Evolutionary conservation across 495 filamentous ascomycete genomes (phyloP).

Genomic region (Annulohypoxylon stygium): DNA sequence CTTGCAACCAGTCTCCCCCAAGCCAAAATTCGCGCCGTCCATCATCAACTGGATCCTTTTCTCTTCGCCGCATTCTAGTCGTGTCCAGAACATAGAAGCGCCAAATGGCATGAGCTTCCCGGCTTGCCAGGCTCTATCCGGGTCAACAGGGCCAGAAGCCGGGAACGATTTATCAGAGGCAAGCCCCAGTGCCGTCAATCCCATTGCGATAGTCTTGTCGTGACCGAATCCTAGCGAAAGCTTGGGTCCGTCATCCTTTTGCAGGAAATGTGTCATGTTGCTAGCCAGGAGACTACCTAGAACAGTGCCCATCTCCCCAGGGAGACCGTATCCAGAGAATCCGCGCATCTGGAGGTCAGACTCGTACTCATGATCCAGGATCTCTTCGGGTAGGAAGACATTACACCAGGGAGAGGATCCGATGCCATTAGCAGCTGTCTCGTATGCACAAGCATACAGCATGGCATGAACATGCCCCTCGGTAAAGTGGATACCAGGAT

Average conservation of each 20-base stretch:
- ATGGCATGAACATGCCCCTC: slow-evolving; percentile 29
- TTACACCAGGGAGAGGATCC: slow-evolving; percentile 38
- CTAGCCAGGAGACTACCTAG: slow-evolving; percentile 30
- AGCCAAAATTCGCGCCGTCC: slow-evolving; percentile 35
- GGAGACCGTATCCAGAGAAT: slow-evolving; percentile 32
- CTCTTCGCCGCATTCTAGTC: slow-evolving; percentile 20
- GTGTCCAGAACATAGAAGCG: slow-evolving; percentile 35
- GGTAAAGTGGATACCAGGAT: slow-evolving; percentile 29
- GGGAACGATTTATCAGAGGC: slow-evolving; percentile 31
- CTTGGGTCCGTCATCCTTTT: slow-evolving; percentile 8
- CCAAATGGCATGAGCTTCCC: slow-evolving; percentile 37
- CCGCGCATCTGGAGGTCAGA: slow-evolving; percentile 37
- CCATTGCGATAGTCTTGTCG: slow-evolving; percentile 38
- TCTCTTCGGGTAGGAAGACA: slow-evolving; percentile 31
- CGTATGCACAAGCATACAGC: slow-evolving; percentile 42
- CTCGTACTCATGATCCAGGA: slow-evolving; percentile 34
- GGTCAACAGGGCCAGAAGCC: slow-evolving; percentile 21
- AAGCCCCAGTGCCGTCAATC: slow-evolving; percentile 36
- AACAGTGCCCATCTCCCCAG: slow-evolving; percentile 32
- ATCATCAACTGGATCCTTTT: slow-evolving; percentile 32
- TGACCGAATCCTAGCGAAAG: slow-evolving; percentile 37
- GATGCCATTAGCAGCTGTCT: slow-evolving; percentile 25
- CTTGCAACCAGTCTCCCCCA: slow-evolving; percentile 27
- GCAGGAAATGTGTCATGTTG: slow-evolving; percentile 33
- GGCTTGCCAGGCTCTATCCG: slow-evolving; percentile 29